A percentile compares a stretch with the other conserved stretches of the same genome.
Evolutionary conservation across 1,284 basidiomycete genomes (phyloP).

Genomic region (Ceratobasidium sp.): DNA sequence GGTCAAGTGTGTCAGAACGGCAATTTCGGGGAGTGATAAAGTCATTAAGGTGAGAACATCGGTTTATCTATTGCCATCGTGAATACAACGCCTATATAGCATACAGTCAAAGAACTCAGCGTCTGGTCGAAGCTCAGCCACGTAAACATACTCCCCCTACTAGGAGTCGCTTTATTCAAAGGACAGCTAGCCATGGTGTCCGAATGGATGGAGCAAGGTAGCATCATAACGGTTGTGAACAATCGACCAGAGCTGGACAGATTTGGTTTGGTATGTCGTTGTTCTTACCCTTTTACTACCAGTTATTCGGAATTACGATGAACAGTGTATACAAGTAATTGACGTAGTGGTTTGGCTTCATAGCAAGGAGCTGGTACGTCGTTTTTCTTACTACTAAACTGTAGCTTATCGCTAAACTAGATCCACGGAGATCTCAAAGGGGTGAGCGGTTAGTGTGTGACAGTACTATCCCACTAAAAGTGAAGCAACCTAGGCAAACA

Average conservation of each 20-base stretch:
- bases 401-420: neutral
- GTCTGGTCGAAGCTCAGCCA: slow-evolving; percentile 20
- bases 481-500: neutral
- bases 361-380: neutral
- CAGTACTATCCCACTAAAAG: neutral
- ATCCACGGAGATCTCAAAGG: slow-evolving; percentile 23
- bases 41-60: slow-evolving; percentile 2
- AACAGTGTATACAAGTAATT: neutral
- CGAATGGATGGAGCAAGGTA: slow-evolving; percentile 21
- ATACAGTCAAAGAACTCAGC: slow-evolving; percentile 8
- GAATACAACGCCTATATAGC: neutral
- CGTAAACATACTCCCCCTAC: slow-evolving; percentile 1
- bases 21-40: slow-evolving; percentile 5
- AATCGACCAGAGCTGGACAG: slow-evolving; percentile 17
- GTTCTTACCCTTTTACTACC: no score
- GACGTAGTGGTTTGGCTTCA: slow-evolving; percentile 12
- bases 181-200: slow-evolving; percentile 17
- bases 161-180: slow-evolving; percentile 18
- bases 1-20: slow-evolving; percentile 11
- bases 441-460: neutral
- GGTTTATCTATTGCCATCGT: neutral
- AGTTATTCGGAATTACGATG: no score
- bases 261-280: slow-evolving; percentile 5
- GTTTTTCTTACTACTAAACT: neutral
- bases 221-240: slow-evolving; percentile 9